Evolutionary conservation across 2,329 filamentous ascomycete genomes (phyloP), one percentile per base, ranked within the genome.

Genomic region (Fusarium stilboides): DNA sequence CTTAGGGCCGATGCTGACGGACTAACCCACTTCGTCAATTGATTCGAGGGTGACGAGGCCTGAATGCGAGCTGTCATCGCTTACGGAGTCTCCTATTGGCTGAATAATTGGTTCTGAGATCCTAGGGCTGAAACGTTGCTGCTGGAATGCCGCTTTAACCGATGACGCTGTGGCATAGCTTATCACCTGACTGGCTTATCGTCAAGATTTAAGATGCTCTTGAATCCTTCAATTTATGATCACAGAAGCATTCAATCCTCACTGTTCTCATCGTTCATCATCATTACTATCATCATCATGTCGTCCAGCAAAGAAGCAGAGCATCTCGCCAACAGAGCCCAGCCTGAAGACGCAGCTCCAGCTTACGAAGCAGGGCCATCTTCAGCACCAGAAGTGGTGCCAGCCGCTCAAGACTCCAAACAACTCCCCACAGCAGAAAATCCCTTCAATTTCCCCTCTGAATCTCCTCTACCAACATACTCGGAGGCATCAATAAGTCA

Each of bases 371-470:
- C 54, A 36, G 44, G 37, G 3, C 44, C 63, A 9, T 57, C 64
- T 5, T 51, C 62, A 36, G 12, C 51, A 28, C 10, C 46, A n/a
- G 22, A 24, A 7, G 22, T 24, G 3, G 22, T 24, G 22, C 31
- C 43, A 4, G 34, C 20, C 4, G 15, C 52, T 17, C 14, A 36
- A 36, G 34, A 36, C 17, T 17, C 31, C 20, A 19, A 19, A 24
- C 36, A 64, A 10, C 31, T 62, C 0, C 80, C 80, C 8, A 80
- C 77, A 0, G 69, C 76, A 8, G 75, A 77, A 1, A 66, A 74
- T 3, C 81, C 82, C 2, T 83, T 83, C 69, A 76, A 80, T 57
- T 83, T 83, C 63, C 82, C 82, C 2, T 58, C 75, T 0, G 73
- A 76, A 28, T 60, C 66, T 3, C 55, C 75, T 4, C 69, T 77